Conservation (phyloP, 202 grass and related monocot species). For the Bolboschoenoplectus hybrid region DNA sequence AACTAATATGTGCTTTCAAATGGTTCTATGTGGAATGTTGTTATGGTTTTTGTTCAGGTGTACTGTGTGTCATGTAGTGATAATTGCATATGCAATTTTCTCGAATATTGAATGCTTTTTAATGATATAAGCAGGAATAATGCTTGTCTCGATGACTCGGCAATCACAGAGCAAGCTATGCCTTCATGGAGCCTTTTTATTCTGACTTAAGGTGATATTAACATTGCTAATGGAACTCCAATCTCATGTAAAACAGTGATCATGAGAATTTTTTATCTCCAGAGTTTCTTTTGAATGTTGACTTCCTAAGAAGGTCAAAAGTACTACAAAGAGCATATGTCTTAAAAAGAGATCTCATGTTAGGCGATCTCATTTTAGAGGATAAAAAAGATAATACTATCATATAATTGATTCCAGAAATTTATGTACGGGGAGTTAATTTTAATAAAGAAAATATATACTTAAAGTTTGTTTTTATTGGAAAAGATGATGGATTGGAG, state of each 20-base stretch:
- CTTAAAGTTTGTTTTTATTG: too few species aligned
- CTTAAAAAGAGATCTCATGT: too few species aligned
- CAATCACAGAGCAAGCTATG: too few species aligned
- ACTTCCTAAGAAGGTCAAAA: background rate
- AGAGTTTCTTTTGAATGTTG: background rate
- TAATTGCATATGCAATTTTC: background rate
- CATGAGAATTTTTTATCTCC: background rate
- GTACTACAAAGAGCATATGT: background rate
- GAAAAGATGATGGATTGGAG: too few species aligned
- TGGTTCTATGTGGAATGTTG: too few species aligned
- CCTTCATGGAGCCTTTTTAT: background rate
- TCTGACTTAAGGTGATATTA: background rate
- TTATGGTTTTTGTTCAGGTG: background rate
- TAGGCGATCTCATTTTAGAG: too few species aligned
- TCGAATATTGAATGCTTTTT: background rate
- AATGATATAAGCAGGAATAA: background rate
- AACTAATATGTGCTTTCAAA: background rate
- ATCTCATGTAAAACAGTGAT: background rate
- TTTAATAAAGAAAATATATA: too few species aligned
- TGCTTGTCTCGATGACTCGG: too few species aligned
- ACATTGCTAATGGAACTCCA: background rate
- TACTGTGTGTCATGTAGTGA: background rate
- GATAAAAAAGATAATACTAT: too few species aligned
- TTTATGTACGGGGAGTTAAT: too few species aligned
- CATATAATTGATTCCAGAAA: too few species aligned